phyloP scores from a whole-genome alignment of 179 eudicot species.

The Heliamphora pulchella region DNA sequence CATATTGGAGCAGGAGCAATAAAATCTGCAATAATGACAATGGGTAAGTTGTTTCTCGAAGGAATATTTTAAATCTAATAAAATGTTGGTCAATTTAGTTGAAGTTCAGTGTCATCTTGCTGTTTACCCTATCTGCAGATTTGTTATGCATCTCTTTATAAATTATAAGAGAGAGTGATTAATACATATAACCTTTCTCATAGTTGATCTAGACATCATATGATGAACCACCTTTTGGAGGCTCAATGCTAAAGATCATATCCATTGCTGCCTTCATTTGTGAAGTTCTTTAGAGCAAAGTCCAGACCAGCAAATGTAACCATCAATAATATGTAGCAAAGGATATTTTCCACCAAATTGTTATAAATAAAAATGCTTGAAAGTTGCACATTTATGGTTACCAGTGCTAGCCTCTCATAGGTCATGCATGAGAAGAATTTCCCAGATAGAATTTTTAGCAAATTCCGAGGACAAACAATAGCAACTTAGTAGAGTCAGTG shows the following conservation, averaged over 20 bases:
- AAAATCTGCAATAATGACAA: constrained; percentile 48
- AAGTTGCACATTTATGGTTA: no score
- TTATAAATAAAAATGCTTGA: no score
- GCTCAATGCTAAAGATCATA: neutral
- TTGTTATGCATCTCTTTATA: neutral
- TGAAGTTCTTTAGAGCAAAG: no score
- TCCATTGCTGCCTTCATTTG: no score
- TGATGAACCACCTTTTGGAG: neutral
- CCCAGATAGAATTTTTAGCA: no score
- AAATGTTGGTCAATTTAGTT: neutral
- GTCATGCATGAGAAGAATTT: no score
- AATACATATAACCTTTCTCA: neutral
- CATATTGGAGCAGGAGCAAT: constrained; percentile 42
- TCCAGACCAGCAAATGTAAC: no score
- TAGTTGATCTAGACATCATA: neutral
- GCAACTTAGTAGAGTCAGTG: no score
- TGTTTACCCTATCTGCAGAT: neutral
- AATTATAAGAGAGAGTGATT: neutral
- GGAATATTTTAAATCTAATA: neutral
- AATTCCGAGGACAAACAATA: no score
- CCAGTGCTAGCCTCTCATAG: no score
- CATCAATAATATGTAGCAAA: no score
- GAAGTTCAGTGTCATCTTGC: neutral
- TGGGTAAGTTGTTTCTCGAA: constrained; percentile 20
- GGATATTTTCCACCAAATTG: no score